Percentiles rank a stretch among this genome's conserved stretches.
Evolutionary conservation across 164 flowering plant genomes (phyloP).

Genomic region (Macadamia integrifolia): DNA sequence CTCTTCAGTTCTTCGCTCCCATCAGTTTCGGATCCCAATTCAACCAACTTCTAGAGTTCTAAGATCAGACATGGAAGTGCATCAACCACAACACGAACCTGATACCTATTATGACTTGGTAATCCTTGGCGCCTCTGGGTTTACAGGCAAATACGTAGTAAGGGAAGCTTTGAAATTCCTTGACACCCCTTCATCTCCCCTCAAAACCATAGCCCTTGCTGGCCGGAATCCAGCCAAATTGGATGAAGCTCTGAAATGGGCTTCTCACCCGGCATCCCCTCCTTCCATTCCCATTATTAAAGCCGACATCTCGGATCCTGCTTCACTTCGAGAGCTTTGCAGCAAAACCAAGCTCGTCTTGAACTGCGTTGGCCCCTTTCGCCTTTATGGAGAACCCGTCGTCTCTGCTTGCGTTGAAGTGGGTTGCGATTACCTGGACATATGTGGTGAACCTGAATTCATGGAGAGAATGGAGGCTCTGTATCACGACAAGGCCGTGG

Average conservation of each 20-base stretch:
- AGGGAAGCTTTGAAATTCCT: conserved; percentile 68
- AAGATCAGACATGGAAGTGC: too few species aligned
- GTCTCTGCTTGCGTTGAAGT: conserved; percentile 60
- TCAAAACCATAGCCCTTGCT: conserved; percentile 61
- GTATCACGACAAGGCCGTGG: conserved; percentile 49
- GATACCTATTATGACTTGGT: conserved; percentile 34
- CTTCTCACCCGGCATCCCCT: conserved; percentile 43
- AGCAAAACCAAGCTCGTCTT: conserved; percentile 47
- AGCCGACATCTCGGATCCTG: conserved; percentile 50
- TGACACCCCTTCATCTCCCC: conserved; percentile 44
- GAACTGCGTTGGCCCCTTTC: conserved; percentile 82
- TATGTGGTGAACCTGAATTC: conserved; percentile 85
- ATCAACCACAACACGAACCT: too few species aligned
- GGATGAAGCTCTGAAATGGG: conserved; percentile 56
- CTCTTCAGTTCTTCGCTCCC: too few species aligned
- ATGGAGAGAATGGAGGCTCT: conserved; percentile 71
- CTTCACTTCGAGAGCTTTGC: conserved; percentile 48
- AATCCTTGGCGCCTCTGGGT: conserved; percentile 82
- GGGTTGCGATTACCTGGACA: conserved; percentile 71
- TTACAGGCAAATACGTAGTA: conserved; percentile 77
- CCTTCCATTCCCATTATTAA: conserved; percentile 55
- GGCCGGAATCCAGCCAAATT: conserved; percentile 49
- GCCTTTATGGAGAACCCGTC: conserved; percentile 69
- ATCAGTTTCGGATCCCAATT: too few species aligned
- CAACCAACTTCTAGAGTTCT: too few species aligned